Percentiles rank a stretch among this genome's conserved stretches.
Conservation (phyloP, 495 filamentous ascomycete species). For the Xylaria venustula region DNA sequence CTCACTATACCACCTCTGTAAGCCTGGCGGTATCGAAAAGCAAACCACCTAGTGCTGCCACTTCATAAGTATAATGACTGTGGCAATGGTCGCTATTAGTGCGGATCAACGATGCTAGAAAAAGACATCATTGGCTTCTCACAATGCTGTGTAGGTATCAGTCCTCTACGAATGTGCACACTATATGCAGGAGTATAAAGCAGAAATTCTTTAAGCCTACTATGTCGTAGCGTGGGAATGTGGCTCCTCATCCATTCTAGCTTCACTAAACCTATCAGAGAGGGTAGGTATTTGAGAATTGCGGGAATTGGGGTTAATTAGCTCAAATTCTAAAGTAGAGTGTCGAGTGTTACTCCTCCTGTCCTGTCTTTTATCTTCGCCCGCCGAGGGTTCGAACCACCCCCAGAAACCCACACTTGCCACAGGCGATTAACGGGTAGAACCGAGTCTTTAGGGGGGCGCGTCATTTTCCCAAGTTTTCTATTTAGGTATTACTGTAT, state of each 20-base stretch:
- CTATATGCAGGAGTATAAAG: no score
- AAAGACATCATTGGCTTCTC: neutral
- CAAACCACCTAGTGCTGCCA: neutral
- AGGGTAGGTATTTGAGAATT: neutral
- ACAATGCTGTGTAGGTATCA: neutral
- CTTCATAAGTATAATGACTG: neutral
- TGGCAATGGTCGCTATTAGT: neutral
- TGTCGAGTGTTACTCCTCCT: neutral
- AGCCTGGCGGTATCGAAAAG: no score
- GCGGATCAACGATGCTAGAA: neutral
- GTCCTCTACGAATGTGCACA: no score
- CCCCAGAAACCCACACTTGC: neutral
- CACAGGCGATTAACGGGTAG: constrained; percentile 4
- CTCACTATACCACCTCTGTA: neutral
- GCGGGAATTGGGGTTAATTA: neutral
- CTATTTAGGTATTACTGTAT: neutral
- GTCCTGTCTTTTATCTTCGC: neutral
- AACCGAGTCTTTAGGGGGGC: constrained; percentile 9
- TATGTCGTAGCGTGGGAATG: no score
- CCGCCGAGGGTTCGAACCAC: neutral
- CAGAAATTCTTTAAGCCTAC: no score
- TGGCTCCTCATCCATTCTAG: no score
- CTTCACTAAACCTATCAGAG: no score
- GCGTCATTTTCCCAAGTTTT: neutral
- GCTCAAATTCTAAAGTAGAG: neutral